Evolutionary conservation across 331 rosid genomes (phyloP), one percentile per base, ranked within the genome.

Genomic region (Rhamnella rubrinervis): DNA sequence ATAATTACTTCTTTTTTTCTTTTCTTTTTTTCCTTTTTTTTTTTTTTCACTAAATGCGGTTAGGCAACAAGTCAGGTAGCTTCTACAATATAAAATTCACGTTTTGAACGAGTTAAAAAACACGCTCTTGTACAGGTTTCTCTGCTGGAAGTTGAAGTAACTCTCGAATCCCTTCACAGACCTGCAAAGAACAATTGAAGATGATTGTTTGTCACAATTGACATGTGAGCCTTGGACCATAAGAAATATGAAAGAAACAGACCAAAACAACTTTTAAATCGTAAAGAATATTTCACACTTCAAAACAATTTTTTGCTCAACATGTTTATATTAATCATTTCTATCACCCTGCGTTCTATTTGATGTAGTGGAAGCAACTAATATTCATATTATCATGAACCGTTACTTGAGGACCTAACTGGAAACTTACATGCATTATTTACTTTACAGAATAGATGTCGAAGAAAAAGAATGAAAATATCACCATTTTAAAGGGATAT

Each of bases 131-230:
- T 35, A 71, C 59, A 49, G 85, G 61, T 72, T 67, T 83, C 83
- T 89, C 96, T 52, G 96, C 96, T 47, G 97, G 92, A 72, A 87
- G 83, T 77, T 91, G 79, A 69, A 95, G 91, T 21, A 95, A 65
- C 56, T 91, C 97, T 56, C 89, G 78, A 71, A 95, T 91, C 71
- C 98, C 98, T 86, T 89, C 93, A 8, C 68, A 75, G 16, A 95
- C 96, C 98, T 95, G 87, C 78, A 76, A 74, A 71, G 28, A 68
- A 71, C 52, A 26, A 18, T 31, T 40, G 47, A 67, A 26, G 61
- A 59, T 47, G 17, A 21, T 15, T 51, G 37, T 64, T 61, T 51
- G 51, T 53, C 58, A 31, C 35, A 31, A 31, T 0, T 4, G 35
- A 31, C 5, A 31, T 31, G 35, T 31, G 35, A 31, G 35, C 5